These are phyloP conservation scores for Stephanodiscus minutulus DNA, from an alignment of 108 stramenopile species.

Conservation along the genomic window DNA sequence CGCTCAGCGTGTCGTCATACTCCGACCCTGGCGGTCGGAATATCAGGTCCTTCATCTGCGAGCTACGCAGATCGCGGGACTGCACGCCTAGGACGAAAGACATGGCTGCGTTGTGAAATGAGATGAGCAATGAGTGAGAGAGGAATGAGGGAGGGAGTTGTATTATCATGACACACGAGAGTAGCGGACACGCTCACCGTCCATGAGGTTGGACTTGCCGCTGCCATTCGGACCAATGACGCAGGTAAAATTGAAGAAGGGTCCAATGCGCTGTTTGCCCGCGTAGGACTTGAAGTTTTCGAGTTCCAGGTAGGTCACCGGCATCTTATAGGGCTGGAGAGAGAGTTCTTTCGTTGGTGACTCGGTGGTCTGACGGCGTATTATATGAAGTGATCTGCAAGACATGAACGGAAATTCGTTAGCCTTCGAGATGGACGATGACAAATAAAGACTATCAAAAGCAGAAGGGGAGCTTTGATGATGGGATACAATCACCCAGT, in stretches of 20 bases:
- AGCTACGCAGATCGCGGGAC: slow-evolving; percentile 89
- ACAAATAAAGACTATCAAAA: neutral
- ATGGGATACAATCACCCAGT: neutral
- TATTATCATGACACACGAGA: neutral
- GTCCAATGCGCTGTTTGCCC: slow-evolving; percentile 92
- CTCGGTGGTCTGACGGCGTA: neutral
- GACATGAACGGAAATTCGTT: neutral
- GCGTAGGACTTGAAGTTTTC: slow-evolving; percentile 99
- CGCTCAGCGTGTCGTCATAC: slow-evolving; percentile 49
- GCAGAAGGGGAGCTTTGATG: neutral
- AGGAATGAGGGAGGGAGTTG: neutral
- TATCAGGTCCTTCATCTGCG: slow-evolving; percentile 94
- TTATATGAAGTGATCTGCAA: neutral
- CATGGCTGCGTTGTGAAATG: slow-evolving; percentile 58
- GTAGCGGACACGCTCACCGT: neutral
- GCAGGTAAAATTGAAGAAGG: slow-evolving; percentile 94
- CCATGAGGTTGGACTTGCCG: slow-evolving; percentile 84
- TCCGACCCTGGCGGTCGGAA: slow-evolving; percentile 75
- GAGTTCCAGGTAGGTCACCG: slow-evolving; percentile 88
- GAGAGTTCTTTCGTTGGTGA: neutral
- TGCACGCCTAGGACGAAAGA: slow-evolving; percentile 97
- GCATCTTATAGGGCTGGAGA: slow-evolving; percentile 36
- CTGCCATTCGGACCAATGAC: slow-evolving; percentile 98
- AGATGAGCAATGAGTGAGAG: slow-evolving; percentile 61
- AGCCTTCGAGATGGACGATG: neutral